phyloP scores from a whole-genome alignment of 1,139 yeast genomes.

The Kodamaea anthophila region DNA sequence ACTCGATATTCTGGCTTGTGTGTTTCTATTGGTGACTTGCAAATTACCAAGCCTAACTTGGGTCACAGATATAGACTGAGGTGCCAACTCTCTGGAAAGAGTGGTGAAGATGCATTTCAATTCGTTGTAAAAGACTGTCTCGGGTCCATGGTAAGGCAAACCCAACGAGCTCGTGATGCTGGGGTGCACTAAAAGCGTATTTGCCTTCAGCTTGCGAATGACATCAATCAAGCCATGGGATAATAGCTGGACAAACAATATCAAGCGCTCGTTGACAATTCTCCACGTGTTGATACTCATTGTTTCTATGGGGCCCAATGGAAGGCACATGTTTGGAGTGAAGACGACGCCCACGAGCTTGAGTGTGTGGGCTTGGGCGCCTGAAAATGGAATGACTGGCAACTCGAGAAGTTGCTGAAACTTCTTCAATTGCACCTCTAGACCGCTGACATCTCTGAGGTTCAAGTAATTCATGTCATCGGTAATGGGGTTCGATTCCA shows the following conservation, averaged over 20 bases:
- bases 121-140: slow-evolving; percentile 34
- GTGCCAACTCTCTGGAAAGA: slow-evolving; percentile 33
- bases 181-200: slow-evolving; percentile 39
- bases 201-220: slow-evolving; percentile 43
- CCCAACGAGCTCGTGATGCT: slow-evolving; percentile 36
- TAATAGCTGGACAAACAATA: slow-evolving; percentile 45
- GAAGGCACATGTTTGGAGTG: slow-evolving; percentile 60
- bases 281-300: slow-evolving; percentile 50
- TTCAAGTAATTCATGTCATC: slow-evolving; percentile 44
- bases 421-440: slow-evolving; percentile 34
- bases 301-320: slow-evolving; percentile 63
- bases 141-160: slow-evolving; percentile 48
- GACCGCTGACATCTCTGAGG: slow-evolving; percentile 22
- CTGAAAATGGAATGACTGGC: slow-evolving; percentile 43
- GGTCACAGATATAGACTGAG: slow-evolving; percentile 39
- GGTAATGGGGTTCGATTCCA: slow-evolving; percentile 52
- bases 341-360: slow-evolving; percentile 53
- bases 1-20: slow-evolving; percentile 23
- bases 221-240: slow-evolving; percentile 53
- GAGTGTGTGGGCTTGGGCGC: slow-evolving; percentile 49
- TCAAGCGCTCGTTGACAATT: slow-evolving; percentile 38
- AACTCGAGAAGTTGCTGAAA: slow-evolving; percentile 35
- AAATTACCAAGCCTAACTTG: slow-evolving; percentile 46
- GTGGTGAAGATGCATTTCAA: slow-evolving; percentile 33
- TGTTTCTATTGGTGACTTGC: slow-evolving; percentile 29